These are phyloP conservation scores for Cyclotella sp. DNA, from an alignment of 108 stramenopile genomes.

Conservation along the genomic window DNA sequence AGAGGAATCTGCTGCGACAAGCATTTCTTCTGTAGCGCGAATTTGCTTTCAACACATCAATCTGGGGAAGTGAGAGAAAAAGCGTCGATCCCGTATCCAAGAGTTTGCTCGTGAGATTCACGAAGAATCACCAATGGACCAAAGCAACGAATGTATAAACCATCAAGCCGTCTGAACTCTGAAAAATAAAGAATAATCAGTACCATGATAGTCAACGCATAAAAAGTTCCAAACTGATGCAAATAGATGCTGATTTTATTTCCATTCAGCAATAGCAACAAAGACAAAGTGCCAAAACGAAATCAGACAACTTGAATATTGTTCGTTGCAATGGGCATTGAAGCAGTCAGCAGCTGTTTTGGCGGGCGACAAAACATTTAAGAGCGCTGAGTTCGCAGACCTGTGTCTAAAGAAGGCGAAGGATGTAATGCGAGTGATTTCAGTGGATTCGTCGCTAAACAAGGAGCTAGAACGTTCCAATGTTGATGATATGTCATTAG, in stretches of 20 bases:
- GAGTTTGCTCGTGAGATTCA: conserved; percentile 1
- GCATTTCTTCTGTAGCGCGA: conserved; percentile 2
- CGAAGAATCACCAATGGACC: background rate
- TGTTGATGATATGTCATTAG: conserved; percentile 18
- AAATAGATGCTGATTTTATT: conserved; percentile 17
- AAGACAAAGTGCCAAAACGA: conserved; percentile 17
- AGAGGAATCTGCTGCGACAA: background rate
- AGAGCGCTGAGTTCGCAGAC: conserved; percentile 21
- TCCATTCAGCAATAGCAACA: conserved; percentile 16
- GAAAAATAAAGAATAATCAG: conserved; percentile 10
- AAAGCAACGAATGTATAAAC: background rate
- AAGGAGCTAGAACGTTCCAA: conserved; percentile 24
- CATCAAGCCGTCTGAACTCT: background rate
- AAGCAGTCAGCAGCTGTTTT: conserved; percentile 18
- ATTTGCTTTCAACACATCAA: conserved; percentile 1
- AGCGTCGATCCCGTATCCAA: conserved; percentile 11
- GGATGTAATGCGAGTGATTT: conserved; percentile 16
- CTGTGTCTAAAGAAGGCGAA: conserved; percentile 31
- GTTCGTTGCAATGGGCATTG: conserved; percentile 26
- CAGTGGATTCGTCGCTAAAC: conserved; percentile 8
- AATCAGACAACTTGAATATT: conserved; percentile 5
- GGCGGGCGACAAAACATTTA: conserved; percentile 7
- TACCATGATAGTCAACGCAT: conserved; percentile 1
- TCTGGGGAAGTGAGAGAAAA: background rate
- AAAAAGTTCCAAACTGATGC: conserved; percentile 12